Conservation (phyloP, 164 flowering plant species). For the Nelumbo lutea region DNA sequence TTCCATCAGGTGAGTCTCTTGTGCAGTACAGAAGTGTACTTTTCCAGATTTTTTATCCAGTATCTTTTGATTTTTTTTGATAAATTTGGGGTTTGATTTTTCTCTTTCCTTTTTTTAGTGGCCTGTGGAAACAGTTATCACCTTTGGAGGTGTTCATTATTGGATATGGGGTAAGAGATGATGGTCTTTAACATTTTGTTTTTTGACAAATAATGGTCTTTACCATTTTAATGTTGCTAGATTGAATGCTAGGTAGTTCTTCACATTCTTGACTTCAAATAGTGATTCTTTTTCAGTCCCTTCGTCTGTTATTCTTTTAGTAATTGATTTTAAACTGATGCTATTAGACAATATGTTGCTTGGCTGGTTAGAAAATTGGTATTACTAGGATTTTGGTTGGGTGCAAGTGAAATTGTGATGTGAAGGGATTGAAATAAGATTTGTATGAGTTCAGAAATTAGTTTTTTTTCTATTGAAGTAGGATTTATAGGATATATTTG, state of each 20-base stretch:
- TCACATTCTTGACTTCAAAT: neutral
- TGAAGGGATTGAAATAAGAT: no score
- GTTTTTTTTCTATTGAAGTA: no score
- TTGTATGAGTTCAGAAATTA: no score
- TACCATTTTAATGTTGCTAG: conserved; percentile 6
- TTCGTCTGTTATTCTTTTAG: neutral
- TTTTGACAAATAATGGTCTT: conserved; percentile 3
- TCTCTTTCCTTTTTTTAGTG: conserved; percentile 37
- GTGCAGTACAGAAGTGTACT: neutral
- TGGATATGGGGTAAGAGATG: conserved; percentile 89
- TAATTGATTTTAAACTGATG: neutral
- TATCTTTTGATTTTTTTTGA: conserved; percentile 6
- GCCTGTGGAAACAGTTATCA: conserved; percentile 72
- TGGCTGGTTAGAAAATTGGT: no score
- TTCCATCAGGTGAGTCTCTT: conserved; percentile 60
- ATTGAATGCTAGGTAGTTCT: neutral
- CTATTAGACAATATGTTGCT: neutral
- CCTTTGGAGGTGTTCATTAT: conserved; percentile 85
- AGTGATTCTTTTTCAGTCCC: neutral
- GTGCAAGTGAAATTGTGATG: no score
- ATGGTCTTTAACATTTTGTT: no score
- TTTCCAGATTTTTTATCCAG: neutral
- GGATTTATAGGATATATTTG: no score
- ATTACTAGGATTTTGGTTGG: no score
- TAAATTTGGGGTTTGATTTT: neutral